Evolutionary conservation across 345 rosid species (phyloP), one percentile per base, ranked within the genome.

Genomic region (Gossypioides kirkii): DNA sequence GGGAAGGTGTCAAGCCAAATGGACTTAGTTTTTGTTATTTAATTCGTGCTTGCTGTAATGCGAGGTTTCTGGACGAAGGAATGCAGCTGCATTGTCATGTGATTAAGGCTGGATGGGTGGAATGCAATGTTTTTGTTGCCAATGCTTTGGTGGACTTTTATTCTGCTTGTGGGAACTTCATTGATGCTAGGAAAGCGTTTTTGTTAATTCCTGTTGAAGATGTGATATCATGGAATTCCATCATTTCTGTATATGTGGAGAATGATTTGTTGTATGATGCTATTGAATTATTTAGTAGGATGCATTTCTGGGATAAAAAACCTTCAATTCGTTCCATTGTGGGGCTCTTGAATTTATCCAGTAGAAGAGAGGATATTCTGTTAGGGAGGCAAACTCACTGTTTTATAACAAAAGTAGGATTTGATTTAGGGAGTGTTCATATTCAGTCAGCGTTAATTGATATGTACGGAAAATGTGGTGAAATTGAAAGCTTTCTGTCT

Each of bases 161-260:
- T 80, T 87, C 94, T 75, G 86, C 89, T 62, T 88, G 91, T 70
- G 78, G 84, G 25, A 70, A 74, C 73, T 76, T 87, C 55, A 61
- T 11, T 4, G 87, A 82, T 77, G 86, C 94, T 28, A 79, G 23
- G 79, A 82, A 75, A 75, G 82, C 89, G 47, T 88, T 93, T 64
- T 64, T 50, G 61, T 85, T 73, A 66, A 76, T 93, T 69, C 75
- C 76, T 0, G 74, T 72, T 52, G 70, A 70, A 79, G 91, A 87
- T 80, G 87, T 88, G 41, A 78, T 93, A 62, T 91, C 98, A 0
- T 93, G 96, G 97, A 91, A 93, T 74, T 93, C 96, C 4, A 81
- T 89, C 75, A 79, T 93, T 69, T 81, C 92, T 25, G 85, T 82
- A 32, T 78, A 38, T 72, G 82, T 80, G 0, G 82, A 78, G 74